Percentiles rank a stretch among this genome's conserved stretches.
These are phyloP conservation scores for Coemansia sp. DNA, from an alignment of 371 early-diverging fungal species.

Conservation along the genomic window DNA sequence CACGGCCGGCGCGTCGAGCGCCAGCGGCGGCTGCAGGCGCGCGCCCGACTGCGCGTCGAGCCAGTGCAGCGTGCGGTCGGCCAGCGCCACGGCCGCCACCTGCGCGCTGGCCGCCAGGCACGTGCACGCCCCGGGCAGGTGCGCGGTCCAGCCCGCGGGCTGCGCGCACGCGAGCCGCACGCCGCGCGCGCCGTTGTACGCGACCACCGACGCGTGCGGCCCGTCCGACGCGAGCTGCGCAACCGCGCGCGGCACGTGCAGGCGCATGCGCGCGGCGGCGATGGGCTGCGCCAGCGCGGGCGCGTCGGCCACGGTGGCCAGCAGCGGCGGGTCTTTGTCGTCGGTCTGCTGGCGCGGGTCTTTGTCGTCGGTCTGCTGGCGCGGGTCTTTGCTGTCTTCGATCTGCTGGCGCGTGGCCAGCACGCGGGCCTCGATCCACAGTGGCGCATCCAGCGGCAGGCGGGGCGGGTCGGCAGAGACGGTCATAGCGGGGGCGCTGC, in stretches of 20 bases:
- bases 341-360: background rate
- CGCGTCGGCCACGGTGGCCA: slow-evolving; percentile 16
- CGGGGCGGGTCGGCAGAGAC: slow-evolving; percentile 3
- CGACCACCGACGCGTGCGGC: slow-evolving; percentile 1
- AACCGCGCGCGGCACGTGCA: slow-evolving; percentile 27
- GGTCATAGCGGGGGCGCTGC: too few species aligned
- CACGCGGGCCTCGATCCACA: slow-evolving; percentile 36
- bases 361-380: background rate
- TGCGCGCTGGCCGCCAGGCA: slow-evolving; percentile 11
- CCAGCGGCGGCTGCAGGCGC: slow-evolving; percentile 35
- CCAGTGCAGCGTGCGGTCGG: slow-evolving; percentile 34
- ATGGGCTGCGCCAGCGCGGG: slow-evolving; percentile 37
- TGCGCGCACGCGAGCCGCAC: background rate
- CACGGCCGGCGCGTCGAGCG: slow-evolving; percentile 30
- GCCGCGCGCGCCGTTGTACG: slow-evolving; percentile 8
- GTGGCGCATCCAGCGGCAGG: slow-evolving; percentile 13
- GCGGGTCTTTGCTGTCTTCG: background rate
- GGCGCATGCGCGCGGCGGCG: slow-evolving; percentile 35
- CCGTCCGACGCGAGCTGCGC: slow-evolving; percentile 19
- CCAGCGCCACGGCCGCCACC: slow-evolving; percentile 12
- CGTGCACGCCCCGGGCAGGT: slow-evolving; percentile 10
- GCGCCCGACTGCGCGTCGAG: slow-evolving; percentile 34
- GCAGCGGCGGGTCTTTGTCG: too few species aligned
- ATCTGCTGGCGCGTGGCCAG: background rate
- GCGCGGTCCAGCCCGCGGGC: slow-evolving; percentile 11